phyloP scores from a whole-genome alignment of 2,329 filamentous ascomycete genomes.

The Aspergillus latus region DNA sequence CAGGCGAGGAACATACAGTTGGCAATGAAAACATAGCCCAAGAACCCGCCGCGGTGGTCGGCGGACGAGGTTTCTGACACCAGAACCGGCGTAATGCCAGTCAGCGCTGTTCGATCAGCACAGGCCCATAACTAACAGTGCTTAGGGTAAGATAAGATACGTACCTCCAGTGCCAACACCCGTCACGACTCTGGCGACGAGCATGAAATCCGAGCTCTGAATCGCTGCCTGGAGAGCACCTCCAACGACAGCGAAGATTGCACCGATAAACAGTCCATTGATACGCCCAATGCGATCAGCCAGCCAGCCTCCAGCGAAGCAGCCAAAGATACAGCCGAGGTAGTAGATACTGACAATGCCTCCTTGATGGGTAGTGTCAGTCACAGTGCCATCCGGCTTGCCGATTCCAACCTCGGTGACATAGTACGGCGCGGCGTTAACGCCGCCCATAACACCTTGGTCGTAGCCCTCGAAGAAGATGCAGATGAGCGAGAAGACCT shows the following conservation, averaged over 20 bases:
- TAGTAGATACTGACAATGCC: conserved; percentile 57
- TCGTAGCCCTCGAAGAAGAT: conserved; percentile 52
- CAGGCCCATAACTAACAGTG: not conserved
- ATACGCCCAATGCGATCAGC: conserved; percentile 58
- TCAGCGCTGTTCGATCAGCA: conserved; percentile 35
- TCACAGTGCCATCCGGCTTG: conserved; percentile 46
- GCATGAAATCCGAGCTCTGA: conserved; percentile 50
- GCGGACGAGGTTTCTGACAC: conserved; percentile 52
- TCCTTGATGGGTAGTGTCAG: conserved; percentile 51
- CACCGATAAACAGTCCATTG: conserved; percentile 50
- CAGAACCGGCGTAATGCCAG: conserved; percentile 51
- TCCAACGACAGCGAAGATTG: conserved; percentile 51
- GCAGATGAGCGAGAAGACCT: conserved; percentile 33
- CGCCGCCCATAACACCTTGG: conserved; percentile 56
- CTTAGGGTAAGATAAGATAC: conserved; percentile 6
- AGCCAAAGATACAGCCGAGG: conserved; percentile 52
- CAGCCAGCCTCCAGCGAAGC: conserved; percentile 51
- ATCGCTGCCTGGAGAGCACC: conserved; percentile 50
- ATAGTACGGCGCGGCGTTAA: conserved; percentile 46
- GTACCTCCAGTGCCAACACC: conserved; percentile 54
- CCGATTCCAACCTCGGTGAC: conserved; percentile 47
- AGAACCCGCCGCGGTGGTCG: conserved; percentile 47
- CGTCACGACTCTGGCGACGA: conserved; percentile 52
- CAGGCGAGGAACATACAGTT: conserved; percentile 39
- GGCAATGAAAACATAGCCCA: conserved; percentile 54